A percentile compares a stretch with the other conserved stretches of the same genome.
Conservation (phyloP, 2,329 filamentous ascomycete species). For the Myriosclerotinia duriaeana region DNA sequence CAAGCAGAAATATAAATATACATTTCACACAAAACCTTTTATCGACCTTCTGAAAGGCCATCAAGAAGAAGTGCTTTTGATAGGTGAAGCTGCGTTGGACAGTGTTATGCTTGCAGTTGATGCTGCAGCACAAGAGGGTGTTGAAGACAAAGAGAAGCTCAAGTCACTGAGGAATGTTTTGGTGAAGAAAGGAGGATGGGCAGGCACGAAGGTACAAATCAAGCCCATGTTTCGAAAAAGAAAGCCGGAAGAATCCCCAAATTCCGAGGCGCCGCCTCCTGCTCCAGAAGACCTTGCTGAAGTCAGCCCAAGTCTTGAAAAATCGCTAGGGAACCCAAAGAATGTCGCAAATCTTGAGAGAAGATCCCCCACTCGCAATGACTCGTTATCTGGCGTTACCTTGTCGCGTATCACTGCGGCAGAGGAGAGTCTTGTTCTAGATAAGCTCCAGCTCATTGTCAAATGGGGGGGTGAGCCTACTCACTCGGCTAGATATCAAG, state of each 20-base stretch:
- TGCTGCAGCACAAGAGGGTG: conserved; percentile 70
- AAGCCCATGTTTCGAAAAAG: conserved; percentile 98
- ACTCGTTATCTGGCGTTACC: conserved; percentile 85
- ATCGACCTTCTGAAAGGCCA: conserved; percentile 93
- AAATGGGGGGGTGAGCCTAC: conserved; percentile 99
- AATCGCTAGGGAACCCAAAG: conserved; percentile 24
- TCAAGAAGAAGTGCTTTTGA: conserved; percentile 91
- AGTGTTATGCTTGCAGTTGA: conserved; percentile 90
- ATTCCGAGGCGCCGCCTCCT: conserved; percentile 2
- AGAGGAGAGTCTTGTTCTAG: conserved; percentile 88
- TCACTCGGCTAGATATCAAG: conserved; percentile 93
- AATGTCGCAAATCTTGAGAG: conserved; percentile 37
- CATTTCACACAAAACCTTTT: conserved; percentile 94
- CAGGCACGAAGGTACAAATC: conserved; percentile 97
- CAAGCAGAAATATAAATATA: conserved; percentile 99
- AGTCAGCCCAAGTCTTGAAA: conserved; percentile 4
- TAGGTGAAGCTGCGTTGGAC: conserved; percentile 82
- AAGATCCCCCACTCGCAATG: conserved; percentile 63
- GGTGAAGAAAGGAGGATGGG: conserved; percentile 88
- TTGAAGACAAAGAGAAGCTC: conserved; percentile 88
- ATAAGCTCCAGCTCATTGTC: conserved; percentile 95
- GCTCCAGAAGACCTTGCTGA: conserved; percentile 6
- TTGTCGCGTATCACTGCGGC: conserved; percentile 92
- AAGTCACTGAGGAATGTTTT: conserved; percentile 80
- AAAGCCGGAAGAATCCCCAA: conserved; percentile 57